Evolutionary conservation across 1,284 basidiomycete species (phyloP).

Genomic region (Boletus austroedulis): DNA sequence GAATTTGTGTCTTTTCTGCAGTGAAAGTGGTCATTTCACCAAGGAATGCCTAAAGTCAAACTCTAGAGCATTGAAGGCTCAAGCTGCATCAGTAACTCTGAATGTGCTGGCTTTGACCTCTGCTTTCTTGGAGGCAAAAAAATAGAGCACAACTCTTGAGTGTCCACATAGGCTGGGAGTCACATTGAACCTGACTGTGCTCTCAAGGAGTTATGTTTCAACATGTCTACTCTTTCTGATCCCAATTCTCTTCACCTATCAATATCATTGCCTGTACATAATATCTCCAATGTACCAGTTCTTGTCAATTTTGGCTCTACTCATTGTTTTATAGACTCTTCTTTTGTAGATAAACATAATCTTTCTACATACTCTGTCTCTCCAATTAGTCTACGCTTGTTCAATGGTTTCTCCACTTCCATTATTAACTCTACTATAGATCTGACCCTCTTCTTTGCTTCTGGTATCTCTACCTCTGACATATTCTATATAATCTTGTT

Average conservation of each 20-base stretch:
- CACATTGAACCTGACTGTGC: neutral
- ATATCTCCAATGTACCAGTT: neutral
- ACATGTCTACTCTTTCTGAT: neutral
- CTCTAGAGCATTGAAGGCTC: neutral
- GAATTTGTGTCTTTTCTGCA: too few relatives aligned
- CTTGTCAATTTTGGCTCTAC: neutral
- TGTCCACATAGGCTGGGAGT: neutral
- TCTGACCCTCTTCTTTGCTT: too few relatives aligned
- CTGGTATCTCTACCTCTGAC: too few relatives aligned
- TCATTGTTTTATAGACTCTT: neutral
- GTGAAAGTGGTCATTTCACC: too few relatives aligned
- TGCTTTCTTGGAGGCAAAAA: neutral
- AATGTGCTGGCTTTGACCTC: neutral
- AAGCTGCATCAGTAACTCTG: neutral
- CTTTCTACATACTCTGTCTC: neutral
- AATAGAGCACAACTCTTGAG: neutral
- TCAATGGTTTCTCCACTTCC: neutral
- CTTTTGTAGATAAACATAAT: neutral
- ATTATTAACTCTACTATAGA: neutral
- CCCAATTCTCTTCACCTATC: neutral
- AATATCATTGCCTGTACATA: neutral
- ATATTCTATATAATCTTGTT: too few relatives aligned
- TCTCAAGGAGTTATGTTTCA: neutral
- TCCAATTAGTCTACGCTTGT: neutral
- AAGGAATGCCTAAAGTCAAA: neutral